Evolutionary conservation across 352 stramenopile genomes (phyloP), one percentile per base, ranked within the genome.

Genomic region (Phytophthora chlamydospora): DNA sequence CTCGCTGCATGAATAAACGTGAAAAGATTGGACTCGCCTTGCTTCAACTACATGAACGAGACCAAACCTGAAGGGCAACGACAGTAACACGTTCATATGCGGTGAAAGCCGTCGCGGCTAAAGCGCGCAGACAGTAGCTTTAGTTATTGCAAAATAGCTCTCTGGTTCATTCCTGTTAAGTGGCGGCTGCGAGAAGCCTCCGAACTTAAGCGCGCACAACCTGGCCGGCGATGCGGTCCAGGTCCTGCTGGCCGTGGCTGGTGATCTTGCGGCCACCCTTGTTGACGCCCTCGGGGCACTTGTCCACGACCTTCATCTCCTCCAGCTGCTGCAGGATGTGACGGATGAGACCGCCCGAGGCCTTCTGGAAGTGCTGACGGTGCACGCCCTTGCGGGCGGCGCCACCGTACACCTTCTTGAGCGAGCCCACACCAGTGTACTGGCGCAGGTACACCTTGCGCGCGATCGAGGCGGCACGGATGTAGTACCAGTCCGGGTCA

Each of bases 401-500:
- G 52, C 96, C 97, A 76, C 97, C 97, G 82, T 99, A 99, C 78
- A 97, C 97, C 80, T 99, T 99, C 79, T 97, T 96, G 38, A 99
- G 82, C 51, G 93, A 93, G 68, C 97, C 97, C 31, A 99, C 88
- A 76, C 97, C 97, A 48, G 97, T 91, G 74, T 98, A 96, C 60
- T 97, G 97, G 63, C 95, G 93, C 49, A 99, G 81, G 90, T 99
- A 99, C 36, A 99, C 90, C 89, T 99, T 99, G 67, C 97, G 95
- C 36, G 97, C 96, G 69, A 99, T 98, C 51, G 97, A 98, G 39
- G 97, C 88, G 50, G 97, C 97, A 66, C 97, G 95, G 68, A 99
- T 94, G 87, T 98, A 99, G 85, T 99, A 99, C 97, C 97, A 99
- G 85, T 99, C 97, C 62, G 97, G 91, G 78, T 98, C 96, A 53